A percentile compares a stretch with the other conserved stretches of the same genome.
These are phyloP conservation scores for Wickerhamomyces canadensis DNA, from an alignment of 805 yeast species.

Conservation along the genomic window DNA sequence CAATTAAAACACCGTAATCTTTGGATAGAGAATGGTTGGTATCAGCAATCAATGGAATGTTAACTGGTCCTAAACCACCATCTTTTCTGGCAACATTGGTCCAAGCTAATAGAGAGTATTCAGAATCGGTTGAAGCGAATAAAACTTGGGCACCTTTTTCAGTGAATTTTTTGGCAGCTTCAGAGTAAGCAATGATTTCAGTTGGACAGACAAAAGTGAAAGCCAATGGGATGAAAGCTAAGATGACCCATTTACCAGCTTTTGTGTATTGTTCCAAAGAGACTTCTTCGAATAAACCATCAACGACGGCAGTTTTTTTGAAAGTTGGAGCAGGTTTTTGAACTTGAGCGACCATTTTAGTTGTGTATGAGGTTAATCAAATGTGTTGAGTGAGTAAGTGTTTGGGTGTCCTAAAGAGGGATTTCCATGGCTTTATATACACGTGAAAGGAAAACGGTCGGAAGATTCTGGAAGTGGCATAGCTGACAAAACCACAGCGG, in stretches of 20 bases:
- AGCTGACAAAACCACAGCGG: slow-evolving; percentile 15
- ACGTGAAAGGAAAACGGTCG: too few species aligned
- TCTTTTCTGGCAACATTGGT: slow-evolving; percentile 93
- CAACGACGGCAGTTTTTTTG: slow-evolving; percentile 95
- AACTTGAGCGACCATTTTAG: slow-evolving; percentile 77
- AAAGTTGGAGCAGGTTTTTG: slow-evolving; percentile 96
- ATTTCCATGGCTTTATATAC: slow-evolving; percentile 1
- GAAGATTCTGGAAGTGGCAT: slow-evolving; percentile 11
- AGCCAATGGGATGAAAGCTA: slow-evolving; percentile 97
- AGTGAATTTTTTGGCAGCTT: slow-evolving; percentile 84
- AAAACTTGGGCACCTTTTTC: slow-evolving; percentile 84
- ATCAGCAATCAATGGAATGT: slow-evolving; percentile 94
- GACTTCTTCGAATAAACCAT: slow-evolving; percentile 94
- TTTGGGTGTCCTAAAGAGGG: neutral
- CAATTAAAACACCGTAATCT: slow-evolving; percentile 96
- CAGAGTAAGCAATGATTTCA: slow-evolving; percentile 97
- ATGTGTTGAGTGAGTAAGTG: neutral
- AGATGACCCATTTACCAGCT: slow-evolving; percentile 94
- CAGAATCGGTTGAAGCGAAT: slow-evolving; percentile 98
- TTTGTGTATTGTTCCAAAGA: slow-evolving; percentile 77
- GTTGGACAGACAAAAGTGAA: slow-evolving; percentile 99
- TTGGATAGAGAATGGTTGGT: slow-evolving; percentile 91
- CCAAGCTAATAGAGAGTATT: slow-evolving; percentile 97
- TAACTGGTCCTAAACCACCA: slow-evolving; percentile 95
- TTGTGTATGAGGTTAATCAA: neutral